These are phyloP conservation scores for Phlebiopsis gigantea DNA, from an alignment of 768 basidiomycete species.

Conservation along the genomic window DNA sequence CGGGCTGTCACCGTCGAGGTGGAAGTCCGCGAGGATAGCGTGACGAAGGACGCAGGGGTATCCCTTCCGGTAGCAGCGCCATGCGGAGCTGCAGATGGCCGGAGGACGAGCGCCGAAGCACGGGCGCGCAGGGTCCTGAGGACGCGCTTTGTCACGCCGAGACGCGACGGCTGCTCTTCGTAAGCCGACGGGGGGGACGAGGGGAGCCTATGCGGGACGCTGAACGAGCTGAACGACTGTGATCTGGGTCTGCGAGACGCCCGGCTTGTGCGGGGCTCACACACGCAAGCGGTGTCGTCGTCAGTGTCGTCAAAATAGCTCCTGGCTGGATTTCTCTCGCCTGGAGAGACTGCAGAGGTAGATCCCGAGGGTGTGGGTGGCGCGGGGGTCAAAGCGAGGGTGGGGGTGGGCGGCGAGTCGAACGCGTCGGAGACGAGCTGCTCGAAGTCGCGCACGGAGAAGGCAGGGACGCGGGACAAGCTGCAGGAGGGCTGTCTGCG, in stretches of 20 bases:
- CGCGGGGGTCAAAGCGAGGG: constrained; percentile 5
- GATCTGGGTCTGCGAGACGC: constrained; percentile 1
- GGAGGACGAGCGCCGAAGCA: constrained; percentile 23
- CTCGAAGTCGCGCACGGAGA: constrained; percentile 23
- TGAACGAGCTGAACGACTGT: constrained; percentile 7
- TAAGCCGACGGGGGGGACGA: background rate
- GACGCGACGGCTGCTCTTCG: background rate
- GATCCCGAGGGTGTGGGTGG: background rate
- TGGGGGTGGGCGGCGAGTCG: constrained; percentile 13
- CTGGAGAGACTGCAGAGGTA: background rate
- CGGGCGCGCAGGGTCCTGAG: constrained; percentile 22
- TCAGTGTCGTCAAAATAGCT: constrained; percentile 14
- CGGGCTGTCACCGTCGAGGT: background rate
- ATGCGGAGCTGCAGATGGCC: background rate
- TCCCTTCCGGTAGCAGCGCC: background rate
- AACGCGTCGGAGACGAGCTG: constrained; percentile 24
- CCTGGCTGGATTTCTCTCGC: background rate
- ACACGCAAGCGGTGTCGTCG: constrained; percentile 2
- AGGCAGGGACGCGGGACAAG: constrained; percentile 14
- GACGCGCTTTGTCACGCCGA: constrained; percentile 8
- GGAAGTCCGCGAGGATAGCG: background rate
- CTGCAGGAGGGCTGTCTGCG: constrained; percentile 6
- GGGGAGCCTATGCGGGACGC: constrained; percentile 14
- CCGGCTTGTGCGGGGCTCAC: constrained; percentile 1
- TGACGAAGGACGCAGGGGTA: background rate